Percentiles rank a stretch among this genome's conserved stretches.
Evolutionary conservation across 345 rosid species (phyloP).

Genomic region (Boechera retrofracta): DNA sequence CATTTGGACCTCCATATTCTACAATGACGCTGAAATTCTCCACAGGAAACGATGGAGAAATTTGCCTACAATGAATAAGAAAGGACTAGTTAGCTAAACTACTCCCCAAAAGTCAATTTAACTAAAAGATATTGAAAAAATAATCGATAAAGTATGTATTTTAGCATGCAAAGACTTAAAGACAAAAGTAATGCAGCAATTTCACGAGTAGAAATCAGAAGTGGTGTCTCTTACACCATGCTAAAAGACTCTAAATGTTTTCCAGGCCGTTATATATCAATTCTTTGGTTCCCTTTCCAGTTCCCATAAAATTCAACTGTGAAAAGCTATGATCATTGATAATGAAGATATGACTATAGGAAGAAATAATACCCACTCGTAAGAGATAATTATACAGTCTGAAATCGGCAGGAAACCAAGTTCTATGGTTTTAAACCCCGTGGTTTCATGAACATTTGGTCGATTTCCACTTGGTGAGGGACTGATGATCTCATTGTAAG

Average conservation of each 20-base stretch:
- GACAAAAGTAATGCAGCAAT: constrained; percentile 4
- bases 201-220: constrained; percentile 6
- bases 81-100: constrained; percentile 37
- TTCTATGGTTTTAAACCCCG: constrained; percentile 26
- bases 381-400: constrained; percentile 58
- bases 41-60: constrained; percentile 57
- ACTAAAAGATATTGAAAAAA: constrained; percentile 11
- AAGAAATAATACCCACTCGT: constrained; percentile 55
- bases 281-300: constrained; percentile 9
- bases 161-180: constrained; percentile 30
- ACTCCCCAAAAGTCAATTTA: constrained; percentile 10
- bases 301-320: neutral
- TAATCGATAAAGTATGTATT: constrained; percentile 1
- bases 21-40: constrained; percentile 58
- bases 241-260: constrained; percentile 7
- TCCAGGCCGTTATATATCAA: constrained; percentile 12
- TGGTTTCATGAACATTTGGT: constrained; percentile 38
- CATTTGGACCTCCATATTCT: constrained; percentile 65
- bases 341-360: constrained; percentile 1
- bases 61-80: constrained; percentile 48
- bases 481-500: constrained; percentile 49
- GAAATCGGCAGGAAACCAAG: constrained; percentile 47
- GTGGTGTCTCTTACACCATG: constrained; percentile 13
- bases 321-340: constrained; percentile 10
- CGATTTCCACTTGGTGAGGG: constrained; percentile 41